phyloP scores from a whole-genome alignment of 768 basidiomycete species.

The Boletus tylopilopsis region DNA sequence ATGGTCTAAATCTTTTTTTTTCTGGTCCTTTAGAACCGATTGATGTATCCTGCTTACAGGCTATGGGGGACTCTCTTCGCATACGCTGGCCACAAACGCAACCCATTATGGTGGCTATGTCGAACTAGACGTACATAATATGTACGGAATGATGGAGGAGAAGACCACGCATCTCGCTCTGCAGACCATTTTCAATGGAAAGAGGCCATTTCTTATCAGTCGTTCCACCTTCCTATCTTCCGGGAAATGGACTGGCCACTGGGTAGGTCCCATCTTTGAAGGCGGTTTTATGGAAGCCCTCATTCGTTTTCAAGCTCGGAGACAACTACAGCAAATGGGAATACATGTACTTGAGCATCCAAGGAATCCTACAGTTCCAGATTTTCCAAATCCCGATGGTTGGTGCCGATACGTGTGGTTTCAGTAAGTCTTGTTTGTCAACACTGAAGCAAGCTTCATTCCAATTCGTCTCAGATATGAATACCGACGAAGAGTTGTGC shows the following conservation, averaged over 20 bases:
- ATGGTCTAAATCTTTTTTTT: conserved; percentile 39
- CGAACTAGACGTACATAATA: conserved; percentile 66
- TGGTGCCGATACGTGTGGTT: conserved; percentile 62
- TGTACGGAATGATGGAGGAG: conserved; percentile 72
- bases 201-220: conserved; percentile 68
- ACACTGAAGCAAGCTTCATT: neutral
- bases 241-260: conserved; percentile 70
- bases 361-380: conserved; percentile 80
- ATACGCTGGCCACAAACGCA: conserved; percentile 67
- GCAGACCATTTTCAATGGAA: conserved; percentile 47
- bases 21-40: neutral
- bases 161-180: conserved; percentile 61
- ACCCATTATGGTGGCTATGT: conserved; percentile 59
- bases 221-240: conserved; percentile 67
- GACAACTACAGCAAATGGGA: conserved; percentile 77
- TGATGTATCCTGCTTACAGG: conserved; percentile 32
- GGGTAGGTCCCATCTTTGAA: conserved; percentile 37
- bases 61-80: conserved; percentile 46
- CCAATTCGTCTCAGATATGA: conserved; percentile 32
- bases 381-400: conserved; percentile 82
- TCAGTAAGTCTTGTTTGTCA: conserved; percentile 18
- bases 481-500: conserved; percentile 37
- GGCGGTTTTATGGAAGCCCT: neutral
- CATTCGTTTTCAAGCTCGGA: conserved; percentile 45
- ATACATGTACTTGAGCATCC: conserved; percentile 66